Base-by-base conservation (phyloP, 129 eudicot genomes). In the Tagetes erecta region DNA sequence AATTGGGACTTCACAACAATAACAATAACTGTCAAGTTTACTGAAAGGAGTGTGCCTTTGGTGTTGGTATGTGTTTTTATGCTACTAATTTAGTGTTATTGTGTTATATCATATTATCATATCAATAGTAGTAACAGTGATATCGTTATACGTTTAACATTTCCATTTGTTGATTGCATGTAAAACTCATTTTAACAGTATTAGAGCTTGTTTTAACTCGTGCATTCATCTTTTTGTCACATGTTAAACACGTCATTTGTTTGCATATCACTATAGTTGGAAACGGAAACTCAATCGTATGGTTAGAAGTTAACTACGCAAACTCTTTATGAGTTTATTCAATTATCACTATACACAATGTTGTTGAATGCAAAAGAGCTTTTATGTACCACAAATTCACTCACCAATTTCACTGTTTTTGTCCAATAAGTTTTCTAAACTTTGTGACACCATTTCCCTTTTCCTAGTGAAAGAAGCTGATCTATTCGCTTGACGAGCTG, bases 401-500 rank as follows among this genome's bases (percentile, higher is more conserved):
- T 70, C 81, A 8, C 52, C 78, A 75, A 31, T 76, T 55, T 76
- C 81, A 67, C 68, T 67, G 44, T 83, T 81, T 70, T 80, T 82
- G 51, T 83, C 80, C 64, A 90, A 80, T 14, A 87, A 83, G 84
- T 83, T 87, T n/a, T 74, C 84, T 44, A 90, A 59, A 77, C 74
- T 84, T 41, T 82, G 81, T 49, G 86, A 82, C 74, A 70, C 82
- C 82, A 75, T 87, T 83, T 60, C 86, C 73, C 88, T 86, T 88
- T 86, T 86, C 85, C 76, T 80, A 76, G 80, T 52, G 46, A 81
- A 77, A 68, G 90, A 80, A 57, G 78, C 74, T 13, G 98, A 75
- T 86, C 52, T 84, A 64, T 81, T 75, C 38, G 81, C 39, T 14
- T 76, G 82, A 72, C 84, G 71, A 60, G 67, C 64, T 3, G 84